Evolutionary conservation across 2,329 filamentous ascomycete species (phyloP), one percentile per base, ranked within the genome.

Genomic region (Penicillium sp.): DNA sequence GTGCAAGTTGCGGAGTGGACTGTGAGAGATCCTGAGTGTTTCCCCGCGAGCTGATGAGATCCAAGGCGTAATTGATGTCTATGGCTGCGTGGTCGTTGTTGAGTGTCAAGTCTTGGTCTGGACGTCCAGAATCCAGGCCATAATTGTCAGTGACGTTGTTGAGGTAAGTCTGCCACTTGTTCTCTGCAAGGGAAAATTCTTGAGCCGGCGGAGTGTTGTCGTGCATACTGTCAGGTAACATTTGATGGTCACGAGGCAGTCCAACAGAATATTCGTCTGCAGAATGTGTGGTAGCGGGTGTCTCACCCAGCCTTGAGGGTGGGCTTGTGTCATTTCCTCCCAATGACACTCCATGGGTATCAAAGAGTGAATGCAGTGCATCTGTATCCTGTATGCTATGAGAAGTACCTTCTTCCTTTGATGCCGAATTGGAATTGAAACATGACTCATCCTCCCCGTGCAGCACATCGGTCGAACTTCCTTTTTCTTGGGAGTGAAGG

Each of bases 1-100:
- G 48, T 9, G 41, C 16, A 11, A 51, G 34, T 22, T 50, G 53
- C 4, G 44, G 46, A 13, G 39, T 48, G 4, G 44, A 40, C n/a
- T 50, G 55, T 10, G 48, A 58, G 9, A 29, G 24, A 7, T 55
- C 48, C 5, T 53, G 48, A 29, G 51, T 56, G 10, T 55, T 45
- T 14, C 48, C 50, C 10, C 60, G 59, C 5, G 53, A 56, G 45
- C 58, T 63, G 21, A 68, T 66, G 47, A 64, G 50, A 45, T 71
- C 69, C n/a, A 75, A 60, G 1, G 78, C 75, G 48, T 72, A 75
- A 43, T 72, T 71, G 43, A 72, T 76, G 40, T 80, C 80, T 38
- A 92, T 86, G 14, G 88, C 88, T 46, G 82, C 82, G 29, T 76
- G 73, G 61, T 93, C 89, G 64, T 91, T 83, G 62, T 92, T 92